Evolutionary conservation across 106 monocot genomes (phyloP).

Genomic region (Ottelia alismoides): DNA sequence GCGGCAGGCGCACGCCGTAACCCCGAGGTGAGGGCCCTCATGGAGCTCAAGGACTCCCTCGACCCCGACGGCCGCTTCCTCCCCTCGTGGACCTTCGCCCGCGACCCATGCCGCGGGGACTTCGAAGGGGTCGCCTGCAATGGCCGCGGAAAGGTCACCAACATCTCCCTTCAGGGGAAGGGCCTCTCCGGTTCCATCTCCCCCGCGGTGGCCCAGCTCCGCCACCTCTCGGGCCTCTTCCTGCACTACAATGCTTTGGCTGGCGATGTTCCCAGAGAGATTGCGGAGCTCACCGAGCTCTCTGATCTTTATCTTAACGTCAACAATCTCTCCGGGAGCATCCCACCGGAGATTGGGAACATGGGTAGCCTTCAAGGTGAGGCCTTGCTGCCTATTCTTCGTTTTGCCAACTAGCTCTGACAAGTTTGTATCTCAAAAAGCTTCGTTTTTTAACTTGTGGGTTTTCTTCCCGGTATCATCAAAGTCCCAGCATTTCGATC

Average conservation of each 20-base stretch:
- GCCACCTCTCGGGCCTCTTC: constrained; percentile 7
- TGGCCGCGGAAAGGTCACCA: constrained; percentile 38
- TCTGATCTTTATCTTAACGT: no score
- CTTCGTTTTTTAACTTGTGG: constrained; percentile 37
- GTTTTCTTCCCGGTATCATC: constrained; percentile 37
- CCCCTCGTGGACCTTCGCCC: constrained; percentile 33
- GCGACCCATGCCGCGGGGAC: constrained; percentile 36
- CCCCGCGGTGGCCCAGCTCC: constrained; percentile 2
- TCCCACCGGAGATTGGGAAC: no score
- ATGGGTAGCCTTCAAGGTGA: constrained; percentile 69
- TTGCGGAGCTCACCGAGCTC: constrained; percentile 40
- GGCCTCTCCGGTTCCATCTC: constrained; percentile 22
- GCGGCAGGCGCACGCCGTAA: not conserved
- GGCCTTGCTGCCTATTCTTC: no score
- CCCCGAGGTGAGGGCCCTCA: constrained; percentile 31
- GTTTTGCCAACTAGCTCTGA: no score
- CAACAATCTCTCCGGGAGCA: no score
- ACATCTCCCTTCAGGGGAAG: constrained; percentile 69
- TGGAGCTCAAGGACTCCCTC: constrained; percentile 44
- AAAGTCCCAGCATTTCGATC: not conserved
- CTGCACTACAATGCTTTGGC: constrained; percentile 7
- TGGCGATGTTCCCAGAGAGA: constrained; percentile 37
- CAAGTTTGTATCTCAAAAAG: constrained; percentile 56
- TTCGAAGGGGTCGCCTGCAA: constrained; percentile 74
- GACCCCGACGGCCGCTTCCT: constrained; percentile 39